These are phyloP conservation scores for Grosmannia clavigera DNA, from an alignment of 2,329 filamentous ascomycete species.

Conservation along the genomic window DNA sequence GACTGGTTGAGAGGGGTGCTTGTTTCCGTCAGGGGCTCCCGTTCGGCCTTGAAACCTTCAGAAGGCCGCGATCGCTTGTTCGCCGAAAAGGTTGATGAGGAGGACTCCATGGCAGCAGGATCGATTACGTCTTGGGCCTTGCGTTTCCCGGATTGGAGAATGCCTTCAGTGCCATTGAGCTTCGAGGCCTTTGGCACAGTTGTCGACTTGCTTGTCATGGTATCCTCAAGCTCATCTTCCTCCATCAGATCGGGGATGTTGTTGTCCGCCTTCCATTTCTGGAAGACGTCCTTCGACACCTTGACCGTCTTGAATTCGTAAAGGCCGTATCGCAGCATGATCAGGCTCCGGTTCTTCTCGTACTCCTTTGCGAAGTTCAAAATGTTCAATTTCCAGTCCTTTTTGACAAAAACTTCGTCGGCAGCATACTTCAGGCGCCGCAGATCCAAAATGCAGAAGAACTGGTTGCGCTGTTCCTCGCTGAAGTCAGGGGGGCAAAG, in stretches of 20 bases:
- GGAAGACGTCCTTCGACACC: slow-evolving; percentile 43
- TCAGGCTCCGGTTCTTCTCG: slow-evolving; percentile 49
- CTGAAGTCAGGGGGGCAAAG: slow-evolving; percentile 45
- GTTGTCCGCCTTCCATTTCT: slow-evolving; percentile 45
- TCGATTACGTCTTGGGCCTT: slow-evolving; percentile 41
- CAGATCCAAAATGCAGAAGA: slow-evolving; percentile 50
- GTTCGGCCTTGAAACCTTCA: slow-evolving; percentile 6
- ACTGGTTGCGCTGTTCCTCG: slow-evolving; percentile 47
- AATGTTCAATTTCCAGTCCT: slow-evolving; percentile 51
- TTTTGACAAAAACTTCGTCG: slow-evolving; percentile 46
- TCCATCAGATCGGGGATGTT: slow-evolving; percentile 39
- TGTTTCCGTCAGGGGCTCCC: slow-evolving; percentile 24
- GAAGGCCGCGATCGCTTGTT: slow-evolving; percentile 36
- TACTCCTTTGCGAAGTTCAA: slow-evolving; percentile 52
- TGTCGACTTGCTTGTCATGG: not conserved
- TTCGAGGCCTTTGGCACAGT: slow-evolving; percentile 17
- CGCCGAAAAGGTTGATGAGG: slow-evolving; percentile 18
- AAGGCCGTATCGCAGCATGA: slow-evolving; percentile 47
- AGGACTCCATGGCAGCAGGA: slow-evolving; percentile 17
- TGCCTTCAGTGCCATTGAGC: slow-evolving; percentile 22
- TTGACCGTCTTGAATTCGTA: slow-evolving; percentile 53
- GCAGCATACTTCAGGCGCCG: slow-evolving; percentile 49
- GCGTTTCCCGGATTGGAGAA: slow-evolving; percentile 30
- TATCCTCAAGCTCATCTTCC: slow-evolving; percentile 24
- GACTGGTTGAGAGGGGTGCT: slow-evolving; percentile 28